These are phyloP conservation scores for Calophaca sinica DNA, from an alignment of 306 rosid genomes.

Conservation along the genomic window DNA sequence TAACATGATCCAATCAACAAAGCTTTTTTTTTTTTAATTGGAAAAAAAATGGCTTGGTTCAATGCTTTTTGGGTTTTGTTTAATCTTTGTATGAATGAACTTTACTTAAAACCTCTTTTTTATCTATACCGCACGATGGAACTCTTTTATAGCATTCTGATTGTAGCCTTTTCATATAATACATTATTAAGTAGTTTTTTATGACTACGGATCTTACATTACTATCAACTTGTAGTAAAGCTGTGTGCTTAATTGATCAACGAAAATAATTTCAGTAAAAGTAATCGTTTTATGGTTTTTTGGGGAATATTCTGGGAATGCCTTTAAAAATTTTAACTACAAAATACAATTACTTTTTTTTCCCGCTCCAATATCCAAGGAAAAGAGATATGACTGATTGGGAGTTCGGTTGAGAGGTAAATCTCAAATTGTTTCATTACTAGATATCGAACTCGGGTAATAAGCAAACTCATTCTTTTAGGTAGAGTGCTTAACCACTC, in stretches of 20 bases:
- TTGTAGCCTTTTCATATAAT: background rate
- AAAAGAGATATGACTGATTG: no score
- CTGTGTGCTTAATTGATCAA: background rate
- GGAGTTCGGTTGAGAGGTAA: no score
- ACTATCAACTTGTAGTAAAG: background rate
- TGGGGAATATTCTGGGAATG: background rate
- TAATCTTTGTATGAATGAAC: no score
- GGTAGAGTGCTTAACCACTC: no score
- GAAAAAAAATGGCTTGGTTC: background rate
- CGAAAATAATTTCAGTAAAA: background rate
- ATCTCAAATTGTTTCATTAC: no score
- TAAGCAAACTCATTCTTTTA: no score
- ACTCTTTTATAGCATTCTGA: background rate
- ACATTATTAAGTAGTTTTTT: background rate
- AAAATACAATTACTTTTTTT: no score
- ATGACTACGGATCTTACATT: background rate
- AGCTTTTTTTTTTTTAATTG: background rate
- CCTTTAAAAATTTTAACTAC: no score
- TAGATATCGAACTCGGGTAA: no score
- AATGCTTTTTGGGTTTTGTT: no score
- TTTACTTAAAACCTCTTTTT: no score
- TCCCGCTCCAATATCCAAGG: no score
- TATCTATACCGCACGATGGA: background rate
- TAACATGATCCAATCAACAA: background rate
- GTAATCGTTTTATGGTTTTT: background rate